Base-by-base conservation (phyloP, 2,329 filamentous ascomycete genomes). In the Aureobasidium pullulans region DNA sequence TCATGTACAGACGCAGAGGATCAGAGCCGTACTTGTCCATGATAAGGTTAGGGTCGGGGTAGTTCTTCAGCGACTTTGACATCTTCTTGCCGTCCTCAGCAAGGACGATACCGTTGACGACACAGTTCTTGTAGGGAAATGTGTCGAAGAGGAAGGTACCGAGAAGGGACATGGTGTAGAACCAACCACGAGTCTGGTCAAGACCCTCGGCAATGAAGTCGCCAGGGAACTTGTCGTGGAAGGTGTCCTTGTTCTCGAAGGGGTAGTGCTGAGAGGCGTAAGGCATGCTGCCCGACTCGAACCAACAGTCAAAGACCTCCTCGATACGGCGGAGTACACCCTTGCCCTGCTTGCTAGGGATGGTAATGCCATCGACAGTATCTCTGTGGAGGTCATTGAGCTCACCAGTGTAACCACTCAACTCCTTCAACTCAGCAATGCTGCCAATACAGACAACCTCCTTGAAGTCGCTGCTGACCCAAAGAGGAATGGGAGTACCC, bases 41-140 rank as follows among this genome's bases (percentile, higher is more conserved):
- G 65, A 97, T 84, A 54, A 90, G 77, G 60, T 78, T 79, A 10
- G 93, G 93, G 68, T 96, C 91, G 0, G 93, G 93, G 73, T 96
- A 97, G 75, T 97, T 97, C 78, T 96, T 95, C 60, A 96, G 79
- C 57, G 93, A 85, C 76, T 97, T 97, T 6, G 91, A 96, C 93
- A 97, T 97, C 80, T 97, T 97, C 80, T 96, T 96, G 59, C 93
- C 93, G 69, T 96, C 90, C 71, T 96, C 91, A 0, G 92, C 92
- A 42, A 96, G 81, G 4, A 96, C 91, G 63, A 96, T 94, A 52
- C 92, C 92, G 70, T 96, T 96, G 63, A 96, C 91, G n/a, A 96
- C 89, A 67, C 90, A 95, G 72, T 96, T 96, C 76, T 94, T 86
- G 80, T 96, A 96, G 0, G 93, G 91, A 2, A 91, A 84, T 37